Conservation (phyloP, 371 early-diverging fungal genomes). For the Circinella minor region DNA sequence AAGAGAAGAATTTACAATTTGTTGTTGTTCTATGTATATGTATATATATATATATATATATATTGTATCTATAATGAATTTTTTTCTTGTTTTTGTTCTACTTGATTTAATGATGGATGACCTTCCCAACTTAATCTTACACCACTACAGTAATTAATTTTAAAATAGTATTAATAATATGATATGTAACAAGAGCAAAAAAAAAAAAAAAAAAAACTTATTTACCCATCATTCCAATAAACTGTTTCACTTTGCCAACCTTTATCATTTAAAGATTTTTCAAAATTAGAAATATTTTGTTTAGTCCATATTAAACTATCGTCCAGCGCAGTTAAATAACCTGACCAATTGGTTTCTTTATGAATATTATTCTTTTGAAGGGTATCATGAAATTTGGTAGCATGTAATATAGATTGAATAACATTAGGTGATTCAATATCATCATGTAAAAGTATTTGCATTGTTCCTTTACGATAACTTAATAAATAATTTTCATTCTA, state of each 20-base stretch:
- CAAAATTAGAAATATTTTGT: constrained; percentile 48
- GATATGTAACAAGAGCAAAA: not conserved
- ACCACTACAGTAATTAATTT: constrained; percentile 5
- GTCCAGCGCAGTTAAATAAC: constrained; percentile 34
- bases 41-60: too few species aligned
- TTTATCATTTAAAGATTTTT: constrained; percentile 53
- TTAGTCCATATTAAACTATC: constrained; percentile 56
- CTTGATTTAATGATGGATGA: not conserved
- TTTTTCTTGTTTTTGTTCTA: not conserved
- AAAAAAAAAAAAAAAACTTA: not conserved
- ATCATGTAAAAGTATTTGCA: constrained; percentile 58
- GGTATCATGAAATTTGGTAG: constrained; percentile 53
- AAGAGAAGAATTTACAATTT: too few species aligned
- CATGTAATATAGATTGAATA: constrained; percentile 64
- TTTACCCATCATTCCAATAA: constrained; percentile 65
- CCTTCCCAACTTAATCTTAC: constrained; percentile 22
- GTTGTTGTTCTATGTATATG: too few species aligned
- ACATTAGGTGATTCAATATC: constrained; percentile 60
- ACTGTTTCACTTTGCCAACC: constrained; percentile 68
- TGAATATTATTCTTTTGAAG: constrained; percentile 26
- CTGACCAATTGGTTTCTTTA: constrained; percentile 38
- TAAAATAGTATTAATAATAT: too few species aligned
- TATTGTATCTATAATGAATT: too few species aligned
- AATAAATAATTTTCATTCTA: constrained; percentile 53
- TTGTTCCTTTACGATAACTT: constrained; percentile 46